Conservation (phyloP, 108 stramenopile genomes). For the Nannochloropsis oceanica region DNA sequence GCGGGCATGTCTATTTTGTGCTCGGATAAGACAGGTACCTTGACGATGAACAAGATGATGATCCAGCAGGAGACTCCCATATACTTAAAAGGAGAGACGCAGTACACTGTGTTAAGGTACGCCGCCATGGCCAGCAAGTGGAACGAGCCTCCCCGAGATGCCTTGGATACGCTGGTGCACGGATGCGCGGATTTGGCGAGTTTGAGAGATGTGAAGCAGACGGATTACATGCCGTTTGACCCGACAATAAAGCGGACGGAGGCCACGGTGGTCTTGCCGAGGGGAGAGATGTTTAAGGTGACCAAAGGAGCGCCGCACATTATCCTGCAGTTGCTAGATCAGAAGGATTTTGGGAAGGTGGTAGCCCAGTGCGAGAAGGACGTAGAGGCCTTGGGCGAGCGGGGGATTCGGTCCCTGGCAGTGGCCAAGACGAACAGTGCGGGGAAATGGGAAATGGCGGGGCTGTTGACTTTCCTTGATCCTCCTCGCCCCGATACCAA, state of each 20-base stretch:
- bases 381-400: slow-evolving; percentile 45
- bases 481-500: slow-evolving; percentile 63
- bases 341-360: slow-evolving; percentile 13
- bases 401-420: slow-evolving; percentile 53
- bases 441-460: slow-evolving; percentile 49
- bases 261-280: slow-evolving; percentile 34
- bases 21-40: slow-evolving; percentile 69
- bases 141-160: slow-evolving; percentile 8
- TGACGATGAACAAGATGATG: slow-evolving; percentile 12
- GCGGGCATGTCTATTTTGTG: slow-evolving; percentile 61
- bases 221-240: slow-evolving; percentile 57
- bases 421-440: slow-evolving; percentile 42
- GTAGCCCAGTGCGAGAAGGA: background rate
- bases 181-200: background rate
- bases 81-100: slow-evolving; percentile 2
- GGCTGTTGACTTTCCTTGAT: slow-evolving; percentile 59
- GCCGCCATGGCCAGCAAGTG: slow-evolving; percentile 15
- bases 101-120: slow-evolving; percentile 1
- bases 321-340: slow-evolving; percentile 40
- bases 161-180: slow-evolving; percentile 10
- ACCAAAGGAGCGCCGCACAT: slow-evolving; percentile 62
- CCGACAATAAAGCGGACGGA: slow-evolving; percentile 55
- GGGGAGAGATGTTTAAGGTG: slow-evolving; percentile 38
- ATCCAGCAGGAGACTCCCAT: slow-evolving; percentile 7
- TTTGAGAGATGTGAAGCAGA: background rate